Evolutionary conservation across 257 asterid species (phyloP).

Genomic region (Capsicum pubescens): DNA sequence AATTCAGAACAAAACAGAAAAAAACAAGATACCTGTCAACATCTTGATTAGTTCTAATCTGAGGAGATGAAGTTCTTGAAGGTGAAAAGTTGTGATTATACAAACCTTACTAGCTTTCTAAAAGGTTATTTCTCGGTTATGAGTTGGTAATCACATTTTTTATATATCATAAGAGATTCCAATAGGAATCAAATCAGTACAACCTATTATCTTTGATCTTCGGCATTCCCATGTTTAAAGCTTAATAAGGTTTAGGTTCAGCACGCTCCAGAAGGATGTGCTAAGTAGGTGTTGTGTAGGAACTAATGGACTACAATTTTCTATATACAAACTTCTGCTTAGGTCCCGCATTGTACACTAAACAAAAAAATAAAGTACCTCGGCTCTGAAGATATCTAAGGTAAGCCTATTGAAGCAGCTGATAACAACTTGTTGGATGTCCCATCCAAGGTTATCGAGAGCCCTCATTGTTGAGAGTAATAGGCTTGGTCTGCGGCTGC

Average conservation of each 20-base stretch:
- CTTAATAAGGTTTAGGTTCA: not conserved
- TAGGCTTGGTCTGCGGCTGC: conserved; percentile 83
- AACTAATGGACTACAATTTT: not conserved
- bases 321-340: not conserved
- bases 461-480: conserved; percentile 83
- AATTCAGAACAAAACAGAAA: not conserved
- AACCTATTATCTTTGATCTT: not conserved
- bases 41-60: conserved; percentile 70
- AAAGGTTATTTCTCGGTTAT: not conserved
- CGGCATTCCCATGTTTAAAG: not conserved
- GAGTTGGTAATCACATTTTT: not conserved
- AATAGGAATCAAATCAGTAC: not conserved
- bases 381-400: conserved; percentile 83
- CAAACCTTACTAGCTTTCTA: conserved; percentile 37
- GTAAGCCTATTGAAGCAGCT: conserved; percentile 94
- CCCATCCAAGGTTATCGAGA: conserved; percentile 81
- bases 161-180: not conserved
- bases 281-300: not conserved
- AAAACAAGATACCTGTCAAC: conserved; percentile 59
- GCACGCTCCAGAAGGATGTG: not conserved
- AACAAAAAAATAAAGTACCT: conserved; percentile 48
- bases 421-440: conserved; percentile 94
- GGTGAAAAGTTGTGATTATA: conserved; percentile 84
- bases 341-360: not conserved
- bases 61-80: conserved; percentile 88